A percentile compares a stretch with the other conserved stretches of the same genome.
Evolutionary conservation across 1,284 basidiomycete genomes (phyloP).

Genomic region (Irpex rosettiformis): DNA sequence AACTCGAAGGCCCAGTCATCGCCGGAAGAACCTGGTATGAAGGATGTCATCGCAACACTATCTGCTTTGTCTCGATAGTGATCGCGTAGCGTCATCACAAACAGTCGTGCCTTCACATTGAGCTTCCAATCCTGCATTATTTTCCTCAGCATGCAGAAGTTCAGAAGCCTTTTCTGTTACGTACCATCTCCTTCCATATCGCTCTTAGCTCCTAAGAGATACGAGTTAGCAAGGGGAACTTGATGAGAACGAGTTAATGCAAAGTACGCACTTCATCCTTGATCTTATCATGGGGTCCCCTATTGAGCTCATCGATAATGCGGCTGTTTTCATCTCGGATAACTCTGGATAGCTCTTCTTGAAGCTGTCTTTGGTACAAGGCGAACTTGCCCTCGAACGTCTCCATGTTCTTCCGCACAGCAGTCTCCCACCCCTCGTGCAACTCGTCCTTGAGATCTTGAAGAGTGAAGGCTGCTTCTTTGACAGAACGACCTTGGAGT

Average conservation of each 20-base stretch:
- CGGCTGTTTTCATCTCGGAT: slow-evolving; percentile 25
- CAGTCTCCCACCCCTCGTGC: slow-evolving; percentile 23
- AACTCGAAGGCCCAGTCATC: slow-evolving; percentile 42
- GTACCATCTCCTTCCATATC: slow-evolving; percentile 32
- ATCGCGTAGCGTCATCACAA: slow-evolving; percentile 34
- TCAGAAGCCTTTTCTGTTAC: not conserved
- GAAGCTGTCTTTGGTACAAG: slow-evolving; percentile 28
- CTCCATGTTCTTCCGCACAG: slow-evolving; percentile 25
- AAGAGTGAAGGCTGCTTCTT: slow-evolving; percentile 11
- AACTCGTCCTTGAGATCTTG: slow-evolving; percentile 29
- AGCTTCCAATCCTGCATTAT: slow-evolving; percentile 30
- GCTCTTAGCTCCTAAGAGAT: slow-evolving; percentile 23
- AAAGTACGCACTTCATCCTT: slow-evolving; percentile 23
- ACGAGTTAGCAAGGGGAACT: not conserved
- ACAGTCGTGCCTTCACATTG: slow-evolving; percentile 33
- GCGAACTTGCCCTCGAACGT: slow-evolving; percentile 32
- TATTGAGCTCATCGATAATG: slow-evolving; percentile 27
- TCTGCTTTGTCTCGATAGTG: slow-evolving; percentile 29
- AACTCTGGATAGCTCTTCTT: slow-evolving; percentile 21
- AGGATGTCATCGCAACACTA: slow-evolving; percentile 13
- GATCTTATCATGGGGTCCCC: slow-evolving; percentile 32
- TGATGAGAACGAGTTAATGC: not conserved
- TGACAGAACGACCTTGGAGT: slow-evolving; percentile 10
- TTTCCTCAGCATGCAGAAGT: not conserved
- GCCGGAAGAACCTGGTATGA: slow-evolving; percentile 12